These are phyloP conservation scores for Aspergillus terreus DNA, from an alignment of 2,329 filamentous ascomycete genomes.

Conservation along the genomic window DNA sequence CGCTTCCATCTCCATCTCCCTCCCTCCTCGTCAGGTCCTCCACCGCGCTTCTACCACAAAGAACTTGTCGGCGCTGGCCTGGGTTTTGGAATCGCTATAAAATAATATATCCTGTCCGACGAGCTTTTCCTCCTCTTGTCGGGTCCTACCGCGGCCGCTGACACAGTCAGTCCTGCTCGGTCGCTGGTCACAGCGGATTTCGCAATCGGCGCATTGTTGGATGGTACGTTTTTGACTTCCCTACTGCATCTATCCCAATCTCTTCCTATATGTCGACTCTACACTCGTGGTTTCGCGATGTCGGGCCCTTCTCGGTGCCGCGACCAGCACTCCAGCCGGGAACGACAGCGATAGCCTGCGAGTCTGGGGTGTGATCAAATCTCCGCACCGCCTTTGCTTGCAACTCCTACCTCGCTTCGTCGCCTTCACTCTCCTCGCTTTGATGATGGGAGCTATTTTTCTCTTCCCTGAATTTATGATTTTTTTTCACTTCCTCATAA, in stretches of 20 bases:
- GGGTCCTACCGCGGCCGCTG: conserved; percentile 21
- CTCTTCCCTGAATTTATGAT: conserved; percentile 3
- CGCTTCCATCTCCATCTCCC: conserved; percentile 26
- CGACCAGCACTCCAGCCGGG: conserved; percentile 15
- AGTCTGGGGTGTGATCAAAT: conserved; percentile 35
- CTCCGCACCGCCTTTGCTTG: conserved; percentile 37
- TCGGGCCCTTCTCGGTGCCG: conserved; percentile 19
- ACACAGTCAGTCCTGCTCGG: conserved; percentile 23
- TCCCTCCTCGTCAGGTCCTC: conserved; percentile 8
- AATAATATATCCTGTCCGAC: conserved; percentile 2
- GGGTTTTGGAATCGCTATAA: neutral
- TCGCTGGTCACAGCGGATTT: conserved; percentile 28
- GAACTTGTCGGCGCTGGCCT: conserved; percentile 16
- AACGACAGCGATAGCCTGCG: conserved; percentile 19
- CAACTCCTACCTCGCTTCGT: conserved; percentile 17
- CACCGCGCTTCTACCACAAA: conserved; percentile 8
- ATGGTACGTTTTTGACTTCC: conserved; percentile 30
- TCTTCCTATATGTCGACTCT: neutral
- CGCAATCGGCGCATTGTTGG: conserved; percentile 35
- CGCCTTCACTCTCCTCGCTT: conserved; percentile 10
- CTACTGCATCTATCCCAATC: conserved; percentile 7
- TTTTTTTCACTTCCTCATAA: conserved; percentile 2
- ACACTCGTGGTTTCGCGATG: conserved; percentile 1
- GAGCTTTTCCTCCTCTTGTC: conserved; percentile 1
- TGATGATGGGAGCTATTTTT: neutral